Evolutionary conservation across 2,329 filamentous ascomycete species (phyloP).

Genomic region (Exophiala sp.): DNA sequence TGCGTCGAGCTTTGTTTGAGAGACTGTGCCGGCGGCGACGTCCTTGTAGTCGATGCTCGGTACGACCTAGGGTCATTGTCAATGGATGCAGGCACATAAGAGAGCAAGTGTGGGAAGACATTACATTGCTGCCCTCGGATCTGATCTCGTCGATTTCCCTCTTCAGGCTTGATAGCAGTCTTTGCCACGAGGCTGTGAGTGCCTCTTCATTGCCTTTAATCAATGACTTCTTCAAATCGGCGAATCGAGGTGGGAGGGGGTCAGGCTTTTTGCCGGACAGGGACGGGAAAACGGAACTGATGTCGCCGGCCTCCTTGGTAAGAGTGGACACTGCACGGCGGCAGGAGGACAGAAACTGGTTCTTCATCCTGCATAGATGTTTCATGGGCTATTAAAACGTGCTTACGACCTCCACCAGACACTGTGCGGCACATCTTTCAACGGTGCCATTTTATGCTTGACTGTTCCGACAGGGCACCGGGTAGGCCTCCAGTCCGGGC

Average conservation of each 20-base stretch:
- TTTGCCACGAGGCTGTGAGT: conserved; percentile 40
- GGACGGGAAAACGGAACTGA: conserved; percentile 48
- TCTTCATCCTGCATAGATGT: conserved; percentile 9
- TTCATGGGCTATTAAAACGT: not conserved
- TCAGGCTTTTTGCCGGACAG: conserved; percentile 42
- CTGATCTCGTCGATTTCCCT: conserved; percentile 42
- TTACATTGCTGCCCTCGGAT: conserved; percentile 39
- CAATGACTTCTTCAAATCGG: conserved; percentile 38
- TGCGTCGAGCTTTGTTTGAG: conserved; percentile 42
- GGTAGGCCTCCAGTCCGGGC: not conserved
- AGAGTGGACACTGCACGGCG: conserved; percentile 30
- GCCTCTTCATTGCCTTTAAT: conserved; percentile 40
- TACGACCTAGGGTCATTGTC: conserved; percentile 33
- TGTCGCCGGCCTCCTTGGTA: conserved; percentile 46
- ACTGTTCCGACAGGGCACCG: conserved; percentile 7
- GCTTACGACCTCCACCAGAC: not conserved
- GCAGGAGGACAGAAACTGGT: not conserved
- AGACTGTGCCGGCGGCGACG: conserved; percentile 36
- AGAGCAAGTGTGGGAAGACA: conserved; percentile 10
- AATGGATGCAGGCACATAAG: not conserved
- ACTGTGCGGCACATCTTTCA: not conserved
- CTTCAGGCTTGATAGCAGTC: conserved; percentile 39
- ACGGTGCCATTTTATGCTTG: conserved; percentile 6
- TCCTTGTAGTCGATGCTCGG: conserved; percentile 42
- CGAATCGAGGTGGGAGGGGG: conserved; percentile 42